These are phyloP conservation scores for Penicillium sp. DNA, from an alignment of 2,329 filamentous ascomycete genomes.

Conservation along the genomic window DNA sequence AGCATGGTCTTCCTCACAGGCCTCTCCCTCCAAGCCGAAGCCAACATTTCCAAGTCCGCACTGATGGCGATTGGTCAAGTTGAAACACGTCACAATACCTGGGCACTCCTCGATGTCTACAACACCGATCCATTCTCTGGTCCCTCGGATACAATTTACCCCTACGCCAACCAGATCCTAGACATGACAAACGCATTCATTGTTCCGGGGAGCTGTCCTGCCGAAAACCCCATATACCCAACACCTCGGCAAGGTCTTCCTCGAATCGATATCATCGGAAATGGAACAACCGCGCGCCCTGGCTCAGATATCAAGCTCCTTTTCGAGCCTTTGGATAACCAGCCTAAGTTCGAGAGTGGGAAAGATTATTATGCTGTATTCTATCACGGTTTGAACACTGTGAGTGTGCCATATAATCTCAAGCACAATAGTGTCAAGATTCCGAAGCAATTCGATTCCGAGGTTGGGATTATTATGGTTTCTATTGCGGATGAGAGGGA, in stretches of 20 bases:
- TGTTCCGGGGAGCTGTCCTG: not conserved
- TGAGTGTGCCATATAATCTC: not conserved
- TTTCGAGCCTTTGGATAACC: not conserved
- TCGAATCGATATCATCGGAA: not conserved
- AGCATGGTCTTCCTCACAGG: conserved; percentile 15
- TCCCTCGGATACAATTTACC: not conserved
- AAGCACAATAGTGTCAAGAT: not conserved
- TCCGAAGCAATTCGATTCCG: not conserved
- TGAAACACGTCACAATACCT: not conserved
- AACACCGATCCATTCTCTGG: not conserved
- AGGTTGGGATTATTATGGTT: not conserved
- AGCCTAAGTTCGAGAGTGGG: not conserved
- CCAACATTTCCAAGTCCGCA: conserved; percentile 35
- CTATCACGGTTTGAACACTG: not conserved
- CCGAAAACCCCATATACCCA: not conserved
- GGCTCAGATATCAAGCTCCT: not conserved
- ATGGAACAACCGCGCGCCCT: not conserved
- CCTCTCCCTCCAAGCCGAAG: conserved; percentile 23
- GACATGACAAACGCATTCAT: not conserved
- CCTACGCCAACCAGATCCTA: not conserved
- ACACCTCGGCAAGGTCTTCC: not conserved
- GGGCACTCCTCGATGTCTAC: not conserved
- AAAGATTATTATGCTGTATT: not conserved
- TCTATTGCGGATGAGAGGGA: not conserved
- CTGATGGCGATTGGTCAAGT: conserved; percentile 18